Conservation (phyloP, 768 basidiomycete genomes). For the Plicaturopsis crispa region DNA sequence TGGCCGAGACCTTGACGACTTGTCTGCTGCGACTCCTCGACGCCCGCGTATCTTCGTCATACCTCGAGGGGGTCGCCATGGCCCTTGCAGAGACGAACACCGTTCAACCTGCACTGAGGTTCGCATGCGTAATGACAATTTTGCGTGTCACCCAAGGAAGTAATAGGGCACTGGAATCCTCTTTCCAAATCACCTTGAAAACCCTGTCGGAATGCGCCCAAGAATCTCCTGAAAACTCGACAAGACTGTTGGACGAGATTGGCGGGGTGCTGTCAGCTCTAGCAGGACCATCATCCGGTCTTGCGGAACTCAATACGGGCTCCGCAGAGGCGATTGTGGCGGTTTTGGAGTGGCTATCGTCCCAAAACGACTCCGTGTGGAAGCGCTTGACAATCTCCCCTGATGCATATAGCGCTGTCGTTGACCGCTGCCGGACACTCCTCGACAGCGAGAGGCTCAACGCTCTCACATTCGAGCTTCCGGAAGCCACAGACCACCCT, state of each 20-base stretch:
- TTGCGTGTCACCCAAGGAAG: constrained; percentile 18
- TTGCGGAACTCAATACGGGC: constrained; percentile 24
- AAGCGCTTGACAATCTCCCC: too few species aligned
- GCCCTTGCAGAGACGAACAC: constrained; percentile 17
- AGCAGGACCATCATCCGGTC: constrained; percentile 15
- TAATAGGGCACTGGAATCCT: constrained; percentile 3
- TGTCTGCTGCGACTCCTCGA: constrained; percentile 42
- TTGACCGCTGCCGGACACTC: too few species aligned
- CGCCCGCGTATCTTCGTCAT: constrained; percentile 34
- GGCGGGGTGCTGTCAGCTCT: constrained; percentile 27
- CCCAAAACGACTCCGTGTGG: constrained; percentile 34
- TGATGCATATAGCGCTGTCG: too few species aligned
- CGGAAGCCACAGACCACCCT: too few species aligned
- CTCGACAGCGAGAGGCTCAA: too few species aligned
- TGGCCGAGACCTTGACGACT: constrained; percentile 29
- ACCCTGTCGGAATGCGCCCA: too few species aligned
- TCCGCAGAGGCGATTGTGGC: constrained; percentile 31
- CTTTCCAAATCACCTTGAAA: too few species aligned
- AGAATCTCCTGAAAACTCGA: too few species aligned
- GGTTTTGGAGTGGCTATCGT: constrained; percentile 50
- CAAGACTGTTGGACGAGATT: constrained; percentile 29
- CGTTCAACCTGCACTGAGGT: constrained; percentile 21
- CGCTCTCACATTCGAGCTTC: too few species aligned
- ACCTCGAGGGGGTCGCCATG: constrained; percentile 35
- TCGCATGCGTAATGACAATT: constrained; percentile 24